Base-by-base conservation (phyloP, 2,329 filamentous ascomycete genomes). In the Plectosphaerella sp. region DNA sequence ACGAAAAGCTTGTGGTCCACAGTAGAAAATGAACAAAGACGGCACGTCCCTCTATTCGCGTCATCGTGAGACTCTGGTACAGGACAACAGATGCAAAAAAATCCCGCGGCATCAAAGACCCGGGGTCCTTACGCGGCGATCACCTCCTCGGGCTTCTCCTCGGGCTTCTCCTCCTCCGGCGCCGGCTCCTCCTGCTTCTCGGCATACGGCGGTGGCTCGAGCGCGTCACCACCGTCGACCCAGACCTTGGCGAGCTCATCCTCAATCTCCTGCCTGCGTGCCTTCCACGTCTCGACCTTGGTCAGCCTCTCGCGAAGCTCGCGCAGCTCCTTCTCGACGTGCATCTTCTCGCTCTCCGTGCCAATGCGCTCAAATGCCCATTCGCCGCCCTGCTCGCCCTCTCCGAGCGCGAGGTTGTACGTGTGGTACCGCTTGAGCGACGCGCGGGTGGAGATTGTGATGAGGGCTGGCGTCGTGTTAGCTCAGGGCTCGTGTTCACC, bases 341-440 rank as follows among this genome's bases (percentile, higher is more conserved):
- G 88, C 67, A 92, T 85, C 73, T 97, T 96, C 75, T 99, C 94
- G 54, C 88, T 83, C 64, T 91, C 90, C 0, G 92, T 97, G 53
- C 94, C 94, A 59, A 99, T 97, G 52, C 90, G 84, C 68, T 97
- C 89, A 67, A 96, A 89, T 59, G 93, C 87, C 91, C 94, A 97
- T 62, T 88, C 88, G 51, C 89, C 87, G n/a, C 88, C 90, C 48
- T 84, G 80, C 15, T 89, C 84, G 49, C 92, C 93, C 54, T 88
- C 73, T 25, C 92, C 92, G 5, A 99, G 82, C 3, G 86, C 87
- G 10, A 99, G 83, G 61, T 95, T 96, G 71, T 86, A 97, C 0
- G 86, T 92, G 72, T 99, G 94, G 65, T 97, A 97, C 64, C 93
- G 92, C 71, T 97, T 97, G 53, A 99, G 79, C 20, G 91, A 96